phyloP scores from a whole-genome alignment of 805 yeast species.

The Schizosaccharomyces octosporus region DNA sequence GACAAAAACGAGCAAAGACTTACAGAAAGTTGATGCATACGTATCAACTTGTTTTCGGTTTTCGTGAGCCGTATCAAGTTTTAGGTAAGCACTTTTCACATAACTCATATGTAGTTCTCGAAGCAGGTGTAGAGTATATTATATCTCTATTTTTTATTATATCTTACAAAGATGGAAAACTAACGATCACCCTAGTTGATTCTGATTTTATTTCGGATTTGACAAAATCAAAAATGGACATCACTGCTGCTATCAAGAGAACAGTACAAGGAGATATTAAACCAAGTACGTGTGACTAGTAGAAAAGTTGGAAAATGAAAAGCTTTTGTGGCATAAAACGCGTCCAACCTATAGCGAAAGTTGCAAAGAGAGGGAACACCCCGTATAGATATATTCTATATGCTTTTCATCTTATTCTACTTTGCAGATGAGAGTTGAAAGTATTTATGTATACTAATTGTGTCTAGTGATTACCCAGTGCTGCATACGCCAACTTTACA shows the following conservation, averaged over 20 bases:
- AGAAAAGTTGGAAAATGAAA: background rate
- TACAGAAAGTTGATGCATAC: constrained; percentile 82
- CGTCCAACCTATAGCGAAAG: no score
- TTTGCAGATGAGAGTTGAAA: background rate
- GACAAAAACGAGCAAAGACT: constrained; percentile 85
- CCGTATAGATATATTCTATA: background rate
- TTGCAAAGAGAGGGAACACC: no score
- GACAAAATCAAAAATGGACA: constrained; percentile 42
- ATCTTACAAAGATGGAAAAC: background rate
- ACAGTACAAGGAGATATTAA: constrained; percentile 71
- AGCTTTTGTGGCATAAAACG: background rate
- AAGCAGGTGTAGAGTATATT: no score
- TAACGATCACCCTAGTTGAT: constrained; percentile 25
- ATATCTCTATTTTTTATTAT: no score
- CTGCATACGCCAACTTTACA: constrained; percentile 65
- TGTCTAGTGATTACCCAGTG: constrained; percentile 66
- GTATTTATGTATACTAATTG: background rate
- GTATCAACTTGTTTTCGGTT: constrained; percentile 63
- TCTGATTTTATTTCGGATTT: constrained; percentile 48
- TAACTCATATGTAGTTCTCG: no score
- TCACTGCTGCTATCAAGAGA: constrained; percentile 55
- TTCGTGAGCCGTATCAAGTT: constrained; percentile 82
- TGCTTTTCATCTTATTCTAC: background rate
- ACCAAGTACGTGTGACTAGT: constrained; percentile 18
- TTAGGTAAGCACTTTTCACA: constrained; percentile 13